Evolutionary conservation across 2,329 filamentous ascomycete species (phyloP).

Genomic region (Capronia epimyces): DNA sequence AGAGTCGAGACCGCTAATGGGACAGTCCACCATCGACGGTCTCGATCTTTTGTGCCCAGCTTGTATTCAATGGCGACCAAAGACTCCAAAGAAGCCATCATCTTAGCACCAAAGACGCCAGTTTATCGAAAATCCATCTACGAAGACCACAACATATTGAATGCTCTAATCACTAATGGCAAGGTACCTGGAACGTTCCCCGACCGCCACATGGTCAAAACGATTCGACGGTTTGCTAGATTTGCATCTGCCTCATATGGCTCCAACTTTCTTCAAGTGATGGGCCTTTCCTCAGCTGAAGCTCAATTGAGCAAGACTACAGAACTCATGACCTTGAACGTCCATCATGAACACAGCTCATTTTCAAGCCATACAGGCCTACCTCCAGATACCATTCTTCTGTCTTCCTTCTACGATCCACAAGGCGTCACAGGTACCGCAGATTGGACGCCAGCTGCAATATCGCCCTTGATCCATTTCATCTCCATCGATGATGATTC

Average conservation of each 20-base stretch:
- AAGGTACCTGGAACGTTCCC: constrained; percentile 44
- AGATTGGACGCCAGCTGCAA: constrained; percentile 50
- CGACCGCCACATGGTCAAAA: constrained; percentile 42
- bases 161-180: constrained; percentile 41
- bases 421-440: constrained; percentile 58
- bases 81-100: constrained; percentile 41
- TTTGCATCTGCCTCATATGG: constrained; percentile 47
- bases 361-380: constrained; percentile 44
- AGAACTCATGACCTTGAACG: constrained; percentile 31
- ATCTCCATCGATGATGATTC: constrained; percentile 66
- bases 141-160: constrained; percentile 42
- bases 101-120: constrained; percentile 37
- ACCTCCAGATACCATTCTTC: constrained; percentile 46
- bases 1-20: constrained; percentile 25
- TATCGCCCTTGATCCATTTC: constrained; percentile 64
- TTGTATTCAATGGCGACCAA: constrained; percentile 44
- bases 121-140: constrained; percentile 42
- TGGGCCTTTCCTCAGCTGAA: constrained; percentile 36
- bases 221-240: constrained; percentile 43
- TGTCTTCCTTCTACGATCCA: constrained; percentile 66
- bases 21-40: constrained; percentile 31
- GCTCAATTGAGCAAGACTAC: constrained; percentile 31
- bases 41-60: constrained; percentile 41
- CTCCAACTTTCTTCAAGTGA: constrained; percentile 43
- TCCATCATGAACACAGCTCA: constrained; percentile 42